phyloP scores from a whole-genome alignment of 441 rosid genomes.

The Croton laevigatus region DNA sequence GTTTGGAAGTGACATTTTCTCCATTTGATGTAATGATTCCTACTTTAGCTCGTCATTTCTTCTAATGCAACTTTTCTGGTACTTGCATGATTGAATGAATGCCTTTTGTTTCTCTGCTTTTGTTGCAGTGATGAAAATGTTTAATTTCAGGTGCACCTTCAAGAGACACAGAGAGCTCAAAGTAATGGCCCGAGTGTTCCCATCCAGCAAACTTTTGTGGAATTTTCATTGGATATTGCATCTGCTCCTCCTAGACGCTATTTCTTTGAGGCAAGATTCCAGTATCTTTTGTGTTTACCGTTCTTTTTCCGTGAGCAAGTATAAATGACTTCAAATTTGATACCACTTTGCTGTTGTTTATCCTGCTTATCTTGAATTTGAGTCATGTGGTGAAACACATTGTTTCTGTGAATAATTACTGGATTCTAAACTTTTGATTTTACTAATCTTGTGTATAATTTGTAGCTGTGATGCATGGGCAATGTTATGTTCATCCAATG shows the following conservation, averaged over 20 bases:
- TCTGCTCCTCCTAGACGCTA: slow-evolving; percentile 95
- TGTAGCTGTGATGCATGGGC: neutral
- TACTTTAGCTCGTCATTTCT: neutral
- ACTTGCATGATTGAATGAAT: neutral
- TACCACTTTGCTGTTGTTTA: slow-evolving; percentile 1
- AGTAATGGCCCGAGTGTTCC: slow-evolving; percentile 37
- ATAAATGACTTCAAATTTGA: neutral
- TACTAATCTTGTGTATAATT: neutral
- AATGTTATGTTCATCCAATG: no score
- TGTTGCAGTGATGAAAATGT: slow-evolving; percentile 8
- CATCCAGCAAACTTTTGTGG: slow-evolving; percentile 62
- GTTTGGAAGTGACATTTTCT: neutral
- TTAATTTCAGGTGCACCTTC: slow-evolving; percentile 52
- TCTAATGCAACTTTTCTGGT: neutral
- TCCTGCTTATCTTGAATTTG: neutral
- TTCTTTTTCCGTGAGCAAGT: slow-evolving; percentile 13
- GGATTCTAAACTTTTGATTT: neutral
- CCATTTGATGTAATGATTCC: neutral
- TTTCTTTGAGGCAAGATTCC: slow-evolving; percentile 85
- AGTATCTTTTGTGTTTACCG: slow-evolving; percentile 25
- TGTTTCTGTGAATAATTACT: neutral
- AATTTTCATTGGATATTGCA: slow-evolving; percentile 87
- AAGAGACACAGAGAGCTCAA: slow-evolving; percentile 39
- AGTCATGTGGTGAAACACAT: neutral
- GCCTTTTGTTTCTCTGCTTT: neutral